Conservation (phyloP, 2,329 filamentous ascomycete genomes). For the Emmonsiellopsis sp. region DNA sequence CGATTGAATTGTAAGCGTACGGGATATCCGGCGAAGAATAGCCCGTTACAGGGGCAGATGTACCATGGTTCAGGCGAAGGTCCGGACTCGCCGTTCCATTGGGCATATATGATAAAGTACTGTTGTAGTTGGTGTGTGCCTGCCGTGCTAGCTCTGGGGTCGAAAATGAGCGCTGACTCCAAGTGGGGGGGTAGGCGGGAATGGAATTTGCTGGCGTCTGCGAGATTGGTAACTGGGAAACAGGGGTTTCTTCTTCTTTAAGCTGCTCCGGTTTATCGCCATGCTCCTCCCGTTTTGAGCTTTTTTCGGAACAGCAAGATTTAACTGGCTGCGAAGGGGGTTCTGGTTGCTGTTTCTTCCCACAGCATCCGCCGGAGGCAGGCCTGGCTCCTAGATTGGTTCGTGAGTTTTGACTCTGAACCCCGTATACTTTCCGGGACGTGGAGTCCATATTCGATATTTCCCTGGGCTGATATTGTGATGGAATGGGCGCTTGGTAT, state of each 20-base stretch:
- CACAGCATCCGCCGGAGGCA: not conserved
- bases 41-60: not conserved
- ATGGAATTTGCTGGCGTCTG: not conserved
- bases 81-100: not conserved
- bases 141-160: not conserved
- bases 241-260: not conserved
- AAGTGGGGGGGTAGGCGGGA: not conserved
- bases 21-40: conserved; percentile 1
- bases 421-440: not conserved
- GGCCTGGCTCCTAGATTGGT: not conserved
- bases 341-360: not conserved
- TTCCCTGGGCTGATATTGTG: not conserved
- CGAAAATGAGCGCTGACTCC: not conserved
- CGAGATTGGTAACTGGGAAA: not conserved
- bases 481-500: not conserved
- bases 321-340: not conserved
- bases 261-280: not conserved
- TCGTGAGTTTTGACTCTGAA: not conserved
- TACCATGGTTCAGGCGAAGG: not conserved
- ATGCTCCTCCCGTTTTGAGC: not conserved
- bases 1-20: not conserved
- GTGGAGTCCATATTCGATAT: not conserved
- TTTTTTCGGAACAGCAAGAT: not conserved
- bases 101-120: not conserved
- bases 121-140: not conserved